Evolutionary conservation across 495 filamentous ascomycete genomes (phyloP).

Genomic region (Apiosordaria backusii): DNA sequence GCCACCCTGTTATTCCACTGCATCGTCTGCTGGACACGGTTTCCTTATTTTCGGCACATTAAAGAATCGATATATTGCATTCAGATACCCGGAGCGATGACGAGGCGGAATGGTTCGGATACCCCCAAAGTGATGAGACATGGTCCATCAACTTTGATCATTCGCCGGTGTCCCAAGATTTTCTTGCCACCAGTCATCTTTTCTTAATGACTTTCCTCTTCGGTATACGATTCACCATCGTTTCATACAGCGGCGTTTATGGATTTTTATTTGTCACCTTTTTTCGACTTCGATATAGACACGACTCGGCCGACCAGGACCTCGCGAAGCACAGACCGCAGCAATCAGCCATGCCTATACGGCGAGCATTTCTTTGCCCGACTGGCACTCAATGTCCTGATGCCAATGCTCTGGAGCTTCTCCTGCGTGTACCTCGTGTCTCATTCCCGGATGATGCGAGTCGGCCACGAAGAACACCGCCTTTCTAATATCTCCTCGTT

Average conservation of each 20-base stretch:
- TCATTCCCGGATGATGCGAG: background rate
- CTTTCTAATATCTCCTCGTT: background rate
- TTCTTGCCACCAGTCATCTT: slow-evolving; percentile 18
- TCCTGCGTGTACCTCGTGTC: background rate
- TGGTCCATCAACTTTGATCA: background rate
- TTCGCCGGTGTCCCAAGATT: background rate
- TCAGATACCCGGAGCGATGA: slow-evolving; percentile 36
- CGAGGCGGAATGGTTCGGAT: background rate
- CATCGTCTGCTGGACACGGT: slow-evolving; percentile 22
- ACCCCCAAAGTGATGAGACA: background rate
- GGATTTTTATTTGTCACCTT: slow-evolving; percentile 23
- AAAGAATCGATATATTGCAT: slow-evolving; percentile 40
- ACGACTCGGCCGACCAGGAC: slow-evolving; percentile 32
- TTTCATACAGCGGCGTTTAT: slow-evolving; percentile 37
- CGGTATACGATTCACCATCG: slow-evolving; percentile 35
- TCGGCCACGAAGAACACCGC: background rate
- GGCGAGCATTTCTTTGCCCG: background rate
- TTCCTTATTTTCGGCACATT: slow-evolving; percentile 27
- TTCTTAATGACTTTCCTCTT: slow-evolving; percentile 29
- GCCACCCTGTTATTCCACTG: slow-evolving; percentile 21
- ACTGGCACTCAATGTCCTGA: too few species aligned
- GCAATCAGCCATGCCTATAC: background rate
- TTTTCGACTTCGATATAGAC: slow-evolving; percentile 22
- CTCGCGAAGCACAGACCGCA: background rate
- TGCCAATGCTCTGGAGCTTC: too few species aligned